Percentiles rank a stretch among this genome's conserved stretches.
Conservation (phyloP, 1,284 basidiomycete genomes). For the Ustanciosporium gigantosporum region DNA sequence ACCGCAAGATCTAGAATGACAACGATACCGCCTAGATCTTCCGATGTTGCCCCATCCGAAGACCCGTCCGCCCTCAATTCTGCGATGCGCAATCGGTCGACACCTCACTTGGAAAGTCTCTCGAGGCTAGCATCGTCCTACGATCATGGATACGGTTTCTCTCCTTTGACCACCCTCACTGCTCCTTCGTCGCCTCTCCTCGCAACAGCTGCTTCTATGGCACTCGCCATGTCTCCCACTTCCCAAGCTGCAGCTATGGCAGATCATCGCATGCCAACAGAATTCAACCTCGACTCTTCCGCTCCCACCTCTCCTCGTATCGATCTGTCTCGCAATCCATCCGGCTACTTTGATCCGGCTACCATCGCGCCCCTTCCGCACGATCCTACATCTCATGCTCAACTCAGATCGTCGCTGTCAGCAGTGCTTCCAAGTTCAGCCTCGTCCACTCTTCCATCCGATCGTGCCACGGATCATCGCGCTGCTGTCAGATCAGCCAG, state of each 20-base stretch:
- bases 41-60: no score
- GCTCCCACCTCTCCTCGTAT: constrained; percentile 12
- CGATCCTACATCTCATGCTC: constrained; percentile 20
- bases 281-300: constrained; percentile 18
- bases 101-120: constrained; percentile 21
- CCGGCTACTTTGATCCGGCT: constrained; percentile 32
- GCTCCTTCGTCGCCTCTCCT: constrained; percentile 16
- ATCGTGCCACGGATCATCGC: constrained; percentile 90
- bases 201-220: constrained; percentile 11
- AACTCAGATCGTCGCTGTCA: constrained; percentile 8
- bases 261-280: constrained; percentile 13
- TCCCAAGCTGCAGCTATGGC: constrained; percentile 10
- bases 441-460: constrained; percentile 69
- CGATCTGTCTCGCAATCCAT: constrained; percentile 12
- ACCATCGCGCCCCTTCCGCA: constrained; percentile 22
- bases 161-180: constrained; percentile 5
- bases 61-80: no score
- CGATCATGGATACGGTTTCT: constrained; percentile 1
- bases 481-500: constrained; percentile 88
- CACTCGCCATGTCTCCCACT: constrained; percentile 19
- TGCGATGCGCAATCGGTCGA: constrained; percentile 32
- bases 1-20: no score
- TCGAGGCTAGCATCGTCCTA: constrained; percentile 5
- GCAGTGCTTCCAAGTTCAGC: constrained; percentile 4
- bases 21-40: no score